Evolutionary conservation across 257 asterid genomes (phyloP), one percentile per base, ranked within the genome.

Genomic region (Thymus mandschuricus): DNA sequence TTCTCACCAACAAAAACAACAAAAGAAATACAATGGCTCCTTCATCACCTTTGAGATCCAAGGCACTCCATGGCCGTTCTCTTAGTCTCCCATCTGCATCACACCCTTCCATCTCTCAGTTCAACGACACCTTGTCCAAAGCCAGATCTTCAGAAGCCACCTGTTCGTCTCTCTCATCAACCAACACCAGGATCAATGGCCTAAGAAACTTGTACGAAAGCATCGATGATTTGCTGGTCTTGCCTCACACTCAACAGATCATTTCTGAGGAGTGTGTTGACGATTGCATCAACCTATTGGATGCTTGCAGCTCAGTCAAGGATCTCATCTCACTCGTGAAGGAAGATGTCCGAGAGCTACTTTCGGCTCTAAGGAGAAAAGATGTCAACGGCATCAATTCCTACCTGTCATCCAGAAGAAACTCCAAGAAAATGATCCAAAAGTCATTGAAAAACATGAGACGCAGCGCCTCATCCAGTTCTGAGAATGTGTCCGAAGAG

Each of bases 41-140:
- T 51, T 21, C 21, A 21, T 21, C 21, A 21, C 21, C 21, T 69
- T 68, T 76, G 79, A 80, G 81, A 71, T 79, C 82, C 2, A 81
- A 79, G 71, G 52, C 81, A 64, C 61, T 45, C 31, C 83, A 81
- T 21, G 76, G 76, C 61, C 86, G 83, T 48, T 81, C 83, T 55
- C 66, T 82, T 12, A 84, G 86, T 50, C 71, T 81, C 33, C 84
- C 81, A 52, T 71, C 80, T 3, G 15, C 15, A 35, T 76, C 79
- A 64, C 80, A 71, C 12, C 84, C 84, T 0, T 40, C 78, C 43
- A 21, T 79, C 6, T 75, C 71, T 52, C 86, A 78, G 10, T 78
- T 84, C 2, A 62, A 74, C 6, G 76, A 84, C 1, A 43, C 10
- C 58, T 54, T 81, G 54, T 76, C 69, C 48, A 30, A 40, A 30